Base-by-base conservation (phyloP, 371 early-diverging fungal genomes). In the Entomophthora muscae region DNA sequence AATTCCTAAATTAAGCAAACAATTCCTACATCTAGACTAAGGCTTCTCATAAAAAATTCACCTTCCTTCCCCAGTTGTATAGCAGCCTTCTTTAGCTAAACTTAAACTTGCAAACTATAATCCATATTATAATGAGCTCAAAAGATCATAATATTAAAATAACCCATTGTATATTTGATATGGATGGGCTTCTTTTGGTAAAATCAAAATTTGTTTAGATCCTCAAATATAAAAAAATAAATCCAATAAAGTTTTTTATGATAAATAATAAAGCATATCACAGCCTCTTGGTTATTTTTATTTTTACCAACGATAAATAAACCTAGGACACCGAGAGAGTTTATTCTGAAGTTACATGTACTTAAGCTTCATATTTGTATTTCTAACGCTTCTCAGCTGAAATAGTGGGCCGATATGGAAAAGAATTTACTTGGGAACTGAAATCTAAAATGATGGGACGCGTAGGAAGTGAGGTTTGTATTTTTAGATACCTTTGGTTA, bases 261-360 rank as follows among this genome's bases (percentile, higher is more conserved):
- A n/a, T n/a, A n/a, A n/a, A n/a, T n/a, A n/a, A n/a, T n/a, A n/a
- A n/a, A n/a, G n/a, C n/a, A n/a, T n/a, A n/a, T n/a, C n/a, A n/a
- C n/a, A n/a, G n/a, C n/a, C n/a, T n/a, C n/a, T n/a, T n/a, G n/a
- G n/a, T n/a, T n/a, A n/a, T n/a, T n/a, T n/a, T n/a, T n/a, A n/a
- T n/a, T n/a, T n/a, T 61, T 57, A 42, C 26, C 54, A 17, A 53
- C 24, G 27, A 73, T 42, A 75, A 73, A 28, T 76, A 56, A n/a
- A n/a, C n/a, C n/a, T 61, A 73, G 65, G 85, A 93, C 70, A 92
- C 95, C 0, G 95, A 95, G 76, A 75, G 80, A 31, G 82, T 95
- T 63, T 95, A 95, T 72, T 83, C 91, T 3, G 77, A 85, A 72
- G 92, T 91, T 12, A 86, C 92, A 28, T 57, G 71, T 71, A 68